Conservation (phyloP, 2,329 filamentous ascomycete genomes). For the Neonectria hederae region DNA sequence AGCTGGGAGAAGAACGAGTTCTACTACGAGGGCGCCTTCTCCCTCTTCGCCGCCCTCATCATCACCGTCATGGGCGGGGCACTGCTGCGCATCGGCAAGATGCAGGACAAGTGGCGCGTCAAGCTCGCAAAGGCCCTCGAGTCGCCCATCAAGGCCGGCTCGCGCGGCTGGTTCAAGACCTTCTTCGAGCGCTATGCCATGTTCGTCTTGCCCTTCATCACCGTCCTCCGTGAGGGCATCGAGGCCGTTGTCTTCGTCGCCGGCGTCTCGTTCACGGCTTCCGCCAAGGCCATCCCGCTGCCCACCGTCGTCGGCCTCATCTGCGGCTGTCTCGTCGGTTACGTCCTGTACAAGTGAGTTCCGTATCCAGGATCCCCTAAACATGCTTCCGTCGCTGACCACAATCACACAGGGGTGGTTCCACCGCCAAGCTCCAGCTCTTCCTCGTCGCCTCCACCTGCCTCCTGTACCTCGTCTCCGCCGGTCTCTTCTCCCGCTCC, state of each 20-base stretch:
- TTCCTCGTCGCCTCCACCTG: conserved; percentile 87
- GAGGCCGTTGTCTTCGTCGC: conserved; percentile 89
- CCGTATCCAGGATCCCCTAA: background rate
- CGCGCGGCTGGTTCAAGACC: conserved; percentile 62
- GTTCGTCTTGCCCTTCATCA: conserved; percentile 88
- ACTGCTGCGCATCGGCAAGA: conserved; percentile 81
- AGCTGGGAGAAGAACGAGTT: conserved; percentile 75
- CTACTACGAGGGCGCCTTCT: conserved; percentile 84
- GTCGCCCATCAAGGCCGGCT: conserved; percentile 54
- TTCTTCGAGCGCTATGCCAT: conserved; percentile 83
- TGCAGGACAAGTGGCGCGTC: conserved; percentile 87
- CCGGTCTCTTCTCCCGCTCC: conserved; percentile 80
- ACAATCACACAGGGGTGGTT: conserved; percentile 50
- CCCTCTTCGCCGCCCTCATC: conserved; percentile 78
- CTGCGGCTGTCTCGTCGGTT: conserved; percentile 75
- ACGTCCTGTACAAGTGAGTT: conserved; percentile 78
- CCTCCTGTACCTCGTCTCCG: conserved; percentile 84
- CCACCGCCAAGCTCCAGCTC: conserved; percentile 64
- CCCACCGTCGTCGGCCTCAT: conserved; percentile 77
- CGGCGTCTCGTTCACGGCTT: conserved; percentile 80
- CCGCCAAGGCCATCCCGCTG: conserved; percentile 80
- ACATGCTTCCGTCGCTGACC: conserved; percentile 1
- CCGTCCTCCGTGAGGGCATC: conserved; percentile 85
- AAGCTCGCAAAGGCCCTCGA: conserved; percentile 80
- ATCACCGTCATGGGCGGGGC: conserved; percentile 85